Conservation (phyloP, 2,329 filamentous ascomycete genomes). For the Neoscytalidium dimidiatum region DNA sequence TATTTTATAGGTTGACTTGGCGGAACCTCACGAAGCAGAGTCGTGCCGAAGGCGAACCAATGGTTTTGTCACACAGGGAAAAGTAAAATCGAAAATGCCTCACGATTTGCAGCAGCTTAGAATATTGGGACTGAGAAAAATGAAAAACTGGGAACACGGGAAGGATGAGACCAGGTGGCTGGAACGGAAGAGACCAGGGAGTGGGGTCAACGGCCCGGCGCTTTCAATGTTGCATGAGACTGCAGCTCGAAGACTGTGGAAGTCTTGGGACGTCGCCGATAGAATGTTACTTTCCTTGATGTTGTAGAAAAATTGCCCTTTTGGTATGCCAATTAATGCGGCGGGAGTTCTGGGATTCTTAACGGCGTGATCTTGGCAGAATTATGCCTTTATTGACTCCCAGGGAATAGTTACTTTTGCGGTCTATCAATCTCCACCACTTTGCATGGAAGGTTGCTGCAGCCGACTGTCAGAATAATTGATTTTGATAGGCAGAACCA, state of each 20-base stretch:
- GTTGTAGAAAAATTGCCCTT: not conserved
- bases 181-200: not conserved
- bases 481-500: not conserved
- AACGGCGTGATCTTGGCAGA: not conserved
- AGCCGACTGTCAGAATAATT: not conserved
- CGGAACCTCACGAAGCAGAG: not conserved
- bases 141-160: not conserved
- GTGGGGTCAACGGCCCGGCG: not conserved
- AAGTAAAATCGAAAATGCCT: slow-evolving; percentile 1
- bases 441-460: not conserved
- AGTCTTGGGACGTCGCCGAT: not conserved
- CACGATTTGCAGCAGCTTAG: not conserved
- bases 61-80: not conserved
- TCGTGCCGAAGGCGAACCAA: not conserved
- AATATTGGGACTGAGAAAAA: not conserved
- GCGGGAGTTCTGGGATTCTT: not conserved
- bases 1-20: not conserved
- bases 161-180: not conserved
- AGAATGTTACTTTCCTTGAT: not conserved
- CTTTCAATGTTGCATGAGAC: not conserved
- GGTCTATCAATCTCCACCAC: not conserved
- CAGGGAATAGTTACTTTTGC: not conserved
- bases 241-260: not conserved
- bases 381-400: not conserved
- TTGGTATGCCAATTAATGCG: not conserved